Percentiles rank a stretch among this genome's conserved stretches.
These are phyloP conservation scores for Hymenoscyphus infarciens DNA, from an alignment of 2,329 filamentous ascomycete genomes.

Conservation along the genomic window DNA sequence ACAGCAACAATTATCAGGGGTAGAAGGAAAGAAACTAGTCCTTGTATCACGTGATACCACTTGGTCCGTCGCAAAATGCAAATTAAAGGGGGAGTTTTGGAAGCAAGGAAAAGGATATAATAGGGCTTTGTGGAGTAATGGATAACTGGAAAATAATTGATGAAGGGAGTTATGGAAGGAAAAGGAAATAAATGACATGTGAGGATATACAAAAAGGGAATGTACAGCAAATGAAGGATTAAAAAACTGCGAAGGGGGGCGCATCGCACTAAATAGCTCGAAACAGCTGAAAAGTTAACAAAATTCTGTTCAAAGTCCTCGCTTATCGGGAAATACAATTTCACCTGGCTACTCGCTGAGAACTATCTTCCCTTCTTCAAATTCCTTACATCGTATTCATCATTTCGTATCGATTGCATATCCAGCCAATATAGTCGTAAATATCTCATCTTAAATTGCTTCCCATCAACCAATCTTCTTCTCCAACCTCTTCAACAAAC, in stretches of 20 bases:
- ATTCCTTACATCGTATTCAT: not conserved
- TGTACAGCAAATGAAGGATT: not conserved
- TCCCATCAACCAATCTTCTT: conserved; percentile 48
- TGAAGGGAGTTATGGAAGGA: not conserved
- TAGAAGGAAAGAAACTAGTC: too few relatives aligned
- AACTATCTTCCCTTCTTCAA: not conserved
- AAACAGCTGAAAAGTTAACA: not conserved
- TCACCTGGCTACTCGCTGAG: not conserved
- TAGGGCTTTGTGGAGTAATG: not conserved
- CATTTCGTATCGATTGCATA: not conserved
- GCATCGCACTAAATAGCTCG: too few relatives aligned
- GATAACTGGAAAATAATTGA: not conserved
- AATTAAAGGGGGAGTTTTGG: not conserved
- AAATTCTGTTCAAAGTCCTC: not conserved
- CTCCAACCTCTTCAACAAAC: conserved; percentile 74
- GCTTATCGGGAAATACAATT: not conserved
- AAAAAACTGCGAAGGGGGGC: not conserved
- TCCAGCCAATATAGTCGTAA: not conserved
- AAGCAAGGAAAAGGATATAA: not conserved
- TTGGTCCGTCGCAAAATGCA: not conserved
- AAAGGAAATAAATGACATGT: not conserved
- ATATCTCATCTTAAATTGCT: not conserved
- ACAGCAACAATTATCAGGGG: not conserved
- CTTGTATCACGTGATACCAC: not conserved
- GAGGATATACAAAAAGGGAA: not conserved